Evolutionary conservation across 192 early-diverging fungal species (phyloP), one percentile per base, ranked within the genome.

Genomic region (Borealophlyctis nickersoniae): DNA sequence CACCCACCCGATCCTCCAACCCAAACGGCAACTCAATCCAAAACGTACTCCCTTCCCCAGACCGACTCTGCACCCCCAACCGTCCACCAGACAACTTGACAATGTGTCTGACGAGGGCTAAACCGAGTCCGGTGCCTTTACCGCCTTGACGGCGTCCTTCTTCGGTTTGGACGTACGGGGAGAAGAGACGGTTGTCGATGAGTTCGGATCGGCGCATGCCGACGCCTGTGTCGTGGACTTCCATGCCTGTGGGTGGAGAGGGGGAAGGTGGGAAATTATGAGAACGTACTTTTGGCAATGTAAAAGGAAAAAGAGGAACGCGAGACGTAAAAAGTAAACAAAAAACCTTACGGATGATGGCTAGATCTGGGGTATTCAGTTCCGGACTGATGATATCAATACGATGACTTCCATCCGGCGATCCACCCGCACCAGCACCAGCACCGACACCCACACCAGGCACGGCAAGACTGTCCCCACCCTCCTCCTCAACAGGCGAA

Each of bases 101-200:
- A 52, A 68, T 68, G 35, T 68, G 66, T 16, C 66, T 45, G 33
- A 68, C 66, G 0, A 68, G 28, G 29, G 66, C 66, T 5, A 68
- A 39, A 39, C 66, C 66, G 1, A 68, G 50, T 14, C 66, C 66
- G 22, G 66, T 68, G 30, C 66, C 66, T 39, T 68, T 68, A 9
- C 66, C 66, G 51, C 66, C 66, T 31, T 68, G 66, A 19, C 66
- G 66, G 5, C 66, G 45, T 39, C 66, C 66, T 53, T 68, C 66
- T 9, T 60, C 66, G 19, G 66, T 68, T 68, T 68, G 66, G 4
- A 68, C 66, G 48, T 68, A 68, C 5, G 66, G 66, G 9, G 58
- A 60, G 48, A 68, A 68, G 9, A 68, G 49, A 5, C 59, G 58
- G 58, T 68, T 68, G 31, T 53, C 58, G 48, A 68, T 32, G 22